A percentile compares a stretch with the other conserved stretches of the same genome.
phyloP scores from a whole-genome alignment of 768 basidiomycete species.

The Botryobasidium botryosum region DNA sequence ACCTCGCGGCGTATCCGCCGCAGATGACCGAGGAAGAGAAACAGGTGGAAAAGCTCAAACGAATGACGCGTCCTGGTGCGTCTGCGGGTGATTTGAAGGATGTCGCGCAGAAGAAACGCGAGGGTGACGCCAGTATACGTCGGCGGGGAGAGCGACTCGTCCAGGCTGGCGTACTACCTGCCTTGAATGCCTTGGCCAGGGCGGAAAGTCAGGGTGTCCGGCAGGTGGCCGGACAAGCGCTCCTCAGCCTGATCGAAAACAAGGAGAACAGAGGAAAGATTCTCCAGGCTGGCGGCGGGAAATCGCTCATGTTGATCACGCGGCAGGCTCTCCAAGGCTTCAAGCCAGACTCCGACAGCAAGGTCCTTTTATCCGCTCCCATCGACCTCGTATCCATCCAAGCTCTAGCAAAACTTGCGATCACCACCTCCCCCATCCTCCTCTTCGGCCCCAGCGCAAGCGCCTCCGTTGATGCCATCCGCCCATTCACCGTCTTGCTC shows the following conservation, averaged over 20 bases:
- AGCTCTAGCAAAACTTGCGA: constrained; percentile 81
- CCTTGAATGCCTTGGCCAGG: constrained; percentile 39
- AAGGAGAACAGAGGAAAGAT: constrained; percentile 61
- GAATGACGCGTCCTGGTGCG: background rate
- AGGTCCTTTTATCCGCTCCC: too few relatives aligned
- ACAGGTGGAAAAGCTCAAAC: constrained; percentile 44
- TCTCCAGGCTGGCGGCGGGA: constrained; percentile 63
- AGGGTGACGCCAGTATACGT: constrained; percentile 51
- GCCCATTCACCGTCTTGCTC: constrained; percentile 60
- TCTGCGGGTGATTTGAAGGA: constrained; percentile 13
- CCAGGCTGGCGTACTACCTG: constrained; percentile 43
- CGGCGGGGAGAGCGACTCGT: constrained; percentile 40
- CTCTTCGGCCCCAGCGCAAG: constrained; percentile 79
- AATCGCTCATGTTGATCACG: constrained; percentile 41
- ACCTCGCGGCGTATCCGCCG: constrained; percentile 55
- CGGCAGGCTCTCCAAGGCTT: constrained; percentile 21
- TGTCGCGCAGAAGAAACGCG: constrained; percentile 26
- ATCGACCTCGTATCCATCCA: constrained; percentile 50
- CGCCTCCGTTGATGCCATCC: constrained; percentile 64
- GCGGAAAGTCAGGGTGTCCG: constrained; percentile 52
- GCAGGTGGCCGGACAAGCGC: constrained; percentile 36
- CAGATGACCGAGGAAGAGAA: constrained; percentile 62
- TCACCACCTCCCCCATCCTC: constrained; percentile 77
- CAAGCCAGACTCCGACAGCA: background rate
- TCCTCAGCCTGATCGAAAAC: constrained; percentile 60